These are phyloP conservation scores for Vigna trinervia DNA, from an alignment of 306 rosid species.

Conservation along the genomic window DNA sequence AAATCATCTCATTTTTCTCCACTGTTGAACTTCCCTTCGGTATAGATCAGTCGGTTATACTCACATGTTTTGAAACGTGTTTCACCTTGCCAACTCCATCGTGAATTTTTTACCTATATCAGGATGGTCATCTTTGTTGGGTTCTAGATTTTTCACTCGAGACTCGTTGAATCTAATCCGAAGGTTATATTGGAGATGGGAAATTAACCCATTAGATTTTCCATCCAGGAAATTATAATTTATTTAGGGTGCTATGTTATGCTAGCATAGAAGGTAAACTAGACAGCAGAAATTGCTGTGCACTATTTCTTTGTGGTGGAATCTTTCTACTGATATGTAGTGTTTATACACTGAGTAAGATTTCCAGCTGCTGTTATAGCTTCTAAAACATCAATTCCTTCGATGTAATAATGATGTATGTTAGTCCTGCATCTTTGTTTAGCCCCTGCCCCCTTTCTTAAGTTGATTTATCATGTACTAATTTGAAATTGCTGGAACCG, in stretches of 20 bases:
- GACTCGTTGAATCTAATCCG: conserved; percentile 11
- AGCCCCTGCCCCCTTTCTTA: neutral
- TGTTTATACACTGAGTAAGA: neutral
- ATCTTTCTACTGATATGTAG: no score
- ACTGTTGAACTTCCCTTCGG: neutral
- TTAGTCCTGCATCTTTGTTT: neutral
- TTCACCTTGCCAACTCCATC: conserved; percentile 23
- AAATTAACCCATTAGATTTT: neutral
- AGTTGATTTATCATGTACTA: neutral
- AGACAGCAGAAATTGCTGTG: neutral
- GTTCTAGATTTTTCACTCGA: conserved; percentile 13
- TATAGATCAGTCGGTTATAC: conserved; percentile 21
- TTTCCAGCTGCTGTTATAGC: neutral
- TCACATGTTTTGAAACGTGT: conserved; percentile 20
- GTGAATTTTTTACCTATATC: neutral
- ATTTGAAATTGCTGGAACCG: conserved; percentile 2
- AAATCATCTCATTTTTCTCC: neutral
- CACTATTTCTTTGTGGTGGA: neutral
- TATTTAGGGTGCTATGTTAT: neutral
- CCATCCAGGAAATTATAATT: neutral
- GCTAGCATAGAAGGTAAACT: conserved; percentile 28
- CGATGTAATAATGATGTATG: conserved; percentile 17
- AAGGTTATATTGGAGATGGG: conserved; percentile 10
- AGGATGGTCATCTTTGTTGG: conserved; percentile 12
- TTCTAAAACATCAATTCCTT: neutral